Base-by-base conservation (phyloP, 2,329 filamentous ascomycete genomes). In the Penicillium verrucosum region DNA sequence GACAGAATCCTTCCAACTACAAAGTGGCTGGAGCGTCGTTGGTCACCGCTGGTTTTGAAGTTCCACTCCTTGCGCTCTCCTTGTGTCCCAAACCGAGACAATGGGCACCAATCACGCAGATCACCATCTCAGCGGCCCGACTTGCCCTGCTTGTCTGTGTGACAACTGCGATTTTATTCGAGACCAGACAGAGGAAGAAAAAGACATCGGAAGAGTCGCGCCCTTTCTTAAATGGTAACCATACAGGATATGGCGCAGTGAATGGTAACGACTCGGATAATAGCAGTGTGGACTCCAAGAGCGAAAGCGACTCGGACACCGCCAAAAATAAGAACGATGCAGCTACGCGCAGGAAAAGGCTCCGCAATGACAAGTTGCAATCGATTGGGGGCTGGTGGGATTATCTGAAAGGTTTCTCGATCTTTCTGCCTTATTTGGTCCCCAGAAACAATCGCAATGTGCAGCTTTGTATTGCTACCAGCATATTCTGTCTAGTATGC, bases 1-100 rank as follows among this genome's bases (percentile, higher is more conserved):
- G 54, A 27, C 54, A 42, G 23, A 38, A 30, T 25, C 34, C 48
- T 21, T 42, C 48, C 29, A 52, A 46, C 36, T 37, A 30, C 27
- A 36, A 52, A 46, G 41, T 56, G 48, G 54, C 54, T 29, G 54
- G 54, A 34, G 29, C 23, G 2, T 46, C 54, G 23, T 14, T 44
- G 27, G 54, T 56, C 48, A 56, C 54, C 54, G 54, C 54, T 56
- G 54, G 47, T 52, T 56, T 56, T 30, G 54, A 56, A 34, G 30
- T 46, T 34, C 54, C 54, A 42, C 54, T 56, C 48, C 54, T 56
- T 56, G 54, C 48, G 21, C 48, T 56, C n/a, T 52, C 54, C 36
- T 46, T 56, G 48, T 34, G 4, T 36, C 21, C n/a, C 42, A 56
- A 45, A 18, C 42, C 48, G 29, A 56, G 34, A 23, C 41, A 52